A percentile compares a stretch with the other conserved stretches of the same genome.
phyloP scores from a whole-genome alignment of 768 basidiomycete genomes.

The Coprinopsis marcescibilis region DNA sequence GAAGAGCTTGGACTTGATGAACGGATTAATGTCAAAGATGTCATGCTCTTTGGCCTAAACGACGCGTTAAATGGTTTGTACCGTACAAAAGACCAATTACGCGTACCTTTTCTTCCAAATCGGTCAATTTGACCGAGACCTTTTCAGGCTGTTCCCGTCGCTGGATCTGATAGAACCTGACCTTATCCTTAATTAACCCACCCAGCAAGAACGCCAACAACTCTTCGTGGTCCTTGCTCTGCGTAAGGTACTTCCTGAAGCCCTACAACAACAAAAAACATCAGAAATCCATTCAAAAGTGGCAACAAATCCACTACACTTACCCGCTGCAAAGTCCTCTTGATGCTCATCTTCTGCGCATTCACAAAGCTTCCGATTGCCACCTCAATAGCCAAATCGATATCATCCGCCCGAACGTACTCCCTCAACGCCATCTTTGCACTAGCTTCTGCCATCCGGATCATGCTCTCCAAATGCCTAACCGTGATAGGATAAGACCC shows the following conservation, averaged over 20 bases:
- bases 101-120: slow-evolving; percentile 83
- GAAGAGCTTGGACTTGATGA: slow-evolving; percentile 83
- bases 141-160: slow-evolving; percentile 71
- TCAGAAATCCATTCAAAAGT: slow-evolving; percentile 1
- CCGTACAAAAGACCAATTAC: neutral
- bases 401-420: slow-evolving; percentile 93
- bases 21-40: slow-evolving; percentile 84
- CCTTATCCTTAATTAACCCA: slow-evolving; percentile 88
- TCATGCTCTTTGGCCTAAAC: slow-evolving; percentile 91
- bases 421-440: slow-evolving; percentile 98
- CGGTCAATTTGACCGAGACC: slow-evolving; percentile 69
- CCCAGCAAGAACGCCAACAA: slow-evolving; percentile 92
- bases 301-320: slow-evolving; percentile 20
- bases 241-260: slow-evolving; percentile 96
- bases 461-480: slow-evolving; percentile 97
- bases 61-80: no score
- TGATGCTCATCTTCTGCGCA: slow-evolving; percentile 97
- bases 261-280: slow-evolving; percentile 42
- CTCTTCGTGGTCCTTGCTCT: slow-evolving; percentile 94
- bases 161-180: slow-evolving; percentile 75
- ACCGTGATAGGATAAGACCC: slow-evolving; percentile 99
- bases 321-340: slow-evolving; percentile 94
- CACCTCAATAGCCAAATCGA: slow-evolving; percentile 95
- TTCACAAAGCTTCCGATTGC: slow-evolving; percentile 92
- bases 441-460: slow-evolving; percentile 97